A percentile compares a stretch with the other conserved stretches of the same genome.
phyloP scores from a whole-genome alignment of 2,329 filamentous ascomycete species.

The Nemania serpens region DNA sequence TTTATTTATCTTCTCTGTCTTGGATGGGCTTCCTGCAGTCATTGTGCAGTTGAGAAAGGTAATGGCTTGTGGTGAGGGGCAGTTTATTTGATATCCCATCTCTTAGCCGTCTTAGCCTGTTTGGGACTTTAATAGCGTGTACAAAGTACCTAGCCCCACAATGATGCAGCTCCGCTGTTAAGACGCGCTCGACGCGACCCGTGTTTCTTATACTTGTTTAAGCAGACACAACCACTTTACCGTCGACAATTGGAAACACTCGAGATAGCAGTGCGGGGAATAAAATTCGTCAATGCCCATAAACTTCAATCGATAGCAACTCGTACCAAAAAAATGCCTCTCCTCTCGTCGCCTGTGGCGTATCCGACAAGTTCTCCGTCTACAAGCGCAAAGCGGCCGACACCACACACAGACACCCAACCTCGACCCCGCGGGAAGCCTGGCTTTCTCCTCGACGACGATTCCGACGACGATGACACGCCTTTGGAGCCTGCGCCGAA shows the following conservation, averaged over 20 bases:
- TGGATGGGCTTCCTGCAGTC: too few relatives aligned
- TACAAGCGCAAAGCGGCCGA: constrained; percentile 44
- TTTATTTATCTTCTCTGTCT: too few relatives aligned
- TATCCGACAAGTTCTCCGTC: constrained; percentile 58
- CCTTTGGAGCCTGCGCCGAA: constrained; percentile 47
- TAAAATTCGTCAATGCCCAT: background rate
- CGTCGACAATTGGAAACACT: background rate
- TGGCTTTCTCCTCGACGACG: constrained; percentile 52
- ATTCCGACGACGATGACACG: constrained; percentile 45
- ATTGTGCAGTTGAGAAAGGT: too few relatives aligned
- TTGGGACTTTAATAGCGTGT: background rate
- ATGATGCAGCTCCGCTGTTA: constrained; percentile 4
- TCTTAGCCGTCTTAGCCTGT: background rate
- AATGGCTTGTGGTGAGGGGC: too few relatives aligned
- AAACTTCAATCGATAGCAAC: constrained; percentile 17
- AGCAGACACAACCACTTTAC: constrained; percentile 4
- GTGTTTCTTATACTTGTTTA: constrained; percentile 20
- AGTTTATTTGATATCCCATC: too few relatives aligned
- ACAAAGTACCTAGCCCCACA: constrained; percentile 4
- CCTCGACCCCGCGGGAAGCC: constrained; percentile 45
- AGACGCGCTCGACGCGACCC: constrained; percentile 27
- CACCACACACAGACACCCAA: constrained; percentile 40
- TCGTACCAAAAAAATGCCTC: constrained; percentile 53
- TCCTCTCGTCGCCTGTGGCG: constrained; percentile 62
- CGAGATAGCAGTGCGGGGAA: background rate